These are phyloP conservation scores for Yarrowia sp. DNA, from an alignment of 805 yeast species.

Conservation along the genomic window DNA sequence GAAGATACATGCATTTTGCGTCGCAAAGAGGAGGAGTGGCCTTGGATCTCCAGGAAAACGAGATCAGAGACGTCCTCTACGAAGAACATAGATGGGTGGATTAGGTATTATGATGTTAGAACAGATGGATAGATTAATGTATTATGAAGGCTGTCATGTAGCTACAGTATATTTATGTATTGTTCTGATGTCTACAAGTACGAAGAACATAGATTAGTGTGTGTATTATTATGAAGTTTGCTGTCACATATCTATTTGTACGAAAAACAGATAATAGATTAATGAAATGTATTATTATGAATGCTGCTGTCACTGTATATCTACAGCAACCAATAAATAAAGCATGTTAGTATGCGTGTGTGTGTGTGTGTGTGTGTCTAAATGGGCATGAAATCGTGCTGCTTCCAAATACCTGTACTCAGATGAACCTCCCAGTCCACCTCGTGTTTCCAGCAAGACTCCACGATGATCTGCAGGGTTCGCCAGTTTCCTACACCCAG, in stretches of 20 bases:
- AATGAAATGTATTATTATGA: too few relatives aligned
- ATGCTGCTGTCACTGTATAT: background rate
- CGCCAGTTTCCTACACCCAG: slow-evolving; percentile 33
- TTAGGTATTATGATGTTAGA: too few relatives aligned
- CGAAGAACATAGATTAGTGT: too few relatives aligned
- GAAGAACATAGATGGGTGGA: background rate
- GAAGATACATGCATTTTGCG: slow-evolving; percentile 5
- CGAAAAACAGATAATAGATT: too few relatives aligned
- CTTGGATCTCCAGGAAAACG: slow-evolving; percentile 3
- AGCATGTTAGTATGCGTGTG: background rate
- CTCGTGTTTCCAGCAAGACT: slow-evolving; percentile 29
- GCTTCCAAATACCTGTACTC: slow-evolving; percentile 30
- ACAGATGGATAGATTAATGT: background rate
- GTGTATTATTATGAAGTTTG: too few relatives aligned
- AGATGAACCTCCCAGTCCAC: slow-evolving; percentile 36
- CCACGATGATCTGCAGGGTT: slow-evolving; percentile 19
- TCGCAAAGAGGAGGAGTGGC: background rate
- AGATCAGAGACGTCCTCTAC: slow-evolving; percentile 5
- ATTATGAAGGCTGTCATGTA: too few relatives aligned
- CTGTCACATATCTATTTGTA: too few relatives aligned
- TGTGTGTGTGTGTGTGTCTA: background rate
- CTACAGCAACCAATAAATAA: background rate
- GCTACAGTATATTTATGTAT: too few relatives aligned
- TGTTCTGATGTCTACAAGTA: too few relatives aligned
- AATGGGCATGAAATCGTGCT: slow-evolving; percentile 36